phyloP scores from a whole-genome alignment of 257 asterid genomes.

The Nemophila menziesii region DNA sequence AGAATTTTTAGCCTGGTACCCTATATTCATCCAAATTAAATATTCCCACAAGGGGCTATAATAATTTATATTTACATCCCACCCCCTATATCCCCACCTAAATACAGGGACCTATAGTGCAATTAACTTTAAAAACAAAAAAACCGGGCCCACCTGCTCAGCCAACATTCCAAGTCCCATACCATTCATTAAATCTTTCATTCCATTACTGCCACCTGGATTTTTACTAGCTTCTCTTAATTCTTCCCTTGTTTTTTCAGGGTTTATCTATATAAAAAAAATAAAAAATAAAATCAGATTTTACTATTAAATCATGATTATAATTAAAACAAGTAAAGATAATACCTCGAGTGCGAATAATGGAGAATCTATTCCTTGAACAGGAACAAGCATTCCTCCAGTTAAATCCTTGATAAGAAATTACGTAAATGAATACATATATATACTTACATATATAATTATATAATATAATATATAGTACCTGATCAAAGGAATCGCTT shows the following conservation, averaged over 20 bases:
- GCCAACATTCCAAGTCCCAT: conserved; percentile 62
- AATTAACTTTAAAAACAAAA: too few species aligned
- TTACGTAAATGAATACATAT: neutral
- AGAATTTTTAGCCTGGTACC: too few species aligned
- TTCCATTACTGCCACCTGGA: conserved; percentile 25
- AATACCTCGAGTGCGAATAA: conserved; percentile 61
- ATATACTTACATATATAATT: neutral
- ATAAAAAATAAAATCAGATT: too few species aligned
- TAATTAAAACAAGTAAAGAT: too few species aligned
- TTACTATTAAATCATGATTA: too few species aligned
- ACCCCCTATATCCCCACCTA: too few species aligned
- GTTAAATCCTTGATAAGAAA: conserved; percentile 39
- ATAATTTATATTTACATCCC: too few species aligned
- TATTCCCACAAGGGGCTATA: too few species aligned
- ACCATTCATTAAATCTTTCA: conserved; percentile 45
- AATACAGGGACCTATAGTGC: too few species aligned
- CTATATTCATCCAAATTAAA: too few species aligned
- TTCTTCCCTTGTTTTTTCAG: conserved; percentile 51
- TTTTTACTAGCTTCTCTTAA: conserved; percentile 26
- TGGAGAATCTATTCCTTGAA: conserved; percentile 64
- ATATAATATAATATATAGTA: conserved; percentile 8
- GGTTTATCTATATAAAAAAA: conserved; percentile 54
- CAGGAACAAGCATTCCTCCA: conserved; percentile 59
- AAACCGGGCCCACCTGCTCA: conserved; percentile 44
- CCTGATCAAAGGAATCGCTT: conserved; percentile 76